Evolutionary conservation across 2,329 filamentous ascomycete genomes (phyloP).

Genomic region (Zelopaecilomyces penicillatus): DNA sequence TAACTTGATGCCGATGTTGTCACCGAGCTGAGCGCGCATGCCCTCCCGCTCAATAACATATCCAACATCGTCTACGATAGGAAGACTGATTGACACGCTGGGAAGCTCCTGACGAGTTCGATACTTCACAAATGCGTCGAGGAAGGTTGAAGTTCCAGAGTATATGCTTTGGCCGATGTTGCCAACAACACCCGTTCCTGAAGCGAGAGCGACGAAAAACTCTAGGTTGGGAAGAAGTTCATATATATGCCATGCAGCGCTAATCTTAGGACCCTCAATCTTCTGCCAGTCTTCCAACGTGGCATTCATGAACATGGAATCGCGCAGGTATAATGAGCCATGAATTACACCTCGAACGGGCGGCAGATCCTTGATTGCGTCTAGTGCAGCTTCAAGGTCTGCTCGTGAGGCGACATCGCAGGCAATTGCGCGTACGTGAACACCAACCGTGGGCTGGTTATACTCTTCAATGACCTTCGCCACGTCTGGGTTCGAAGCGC

Average conservation of each 20-base stretch:
- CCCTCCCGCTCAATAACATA: too few relatives aligned
- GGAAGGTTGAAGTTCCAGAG: not conserved
- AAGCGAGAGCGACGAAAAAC: not conserved
- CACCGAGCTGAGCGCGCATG: too few relatives aligned
- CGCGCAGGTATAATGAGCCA: not conserved
- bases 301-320: not conserved
- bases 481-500: not conserved
- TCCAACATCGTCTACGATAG: too few relatives aligned
- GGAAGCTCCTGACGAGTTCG: not conserved
- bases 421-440: constrained; percentile 3
- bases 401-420: not conserved
- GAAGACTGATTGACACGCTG: not conserved
- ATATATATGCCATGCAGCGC: not conserved
- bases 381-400: not conserved
- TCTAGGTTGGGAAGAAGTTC: not conserved
- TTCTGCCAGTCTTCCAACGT: not conserved
- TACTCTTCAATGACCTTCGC: not conserved
- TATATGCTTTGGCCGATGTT: constrained; percentile 1
- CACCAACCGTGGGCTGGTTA: not conserved
- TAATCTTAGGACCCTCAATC: not conserved
- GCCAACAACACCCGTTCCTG: not conserved
- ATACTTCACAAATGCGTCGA: not conserved
- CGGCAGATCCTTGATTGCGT: not conserved
- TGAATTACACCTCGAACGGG: not conserved
- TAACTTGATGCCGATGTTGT: too few relatives aligned